Evolutionary conservation across 805 yeast species (phyloP).

Genomic region (Yarrowia keelungensis): DNA sequence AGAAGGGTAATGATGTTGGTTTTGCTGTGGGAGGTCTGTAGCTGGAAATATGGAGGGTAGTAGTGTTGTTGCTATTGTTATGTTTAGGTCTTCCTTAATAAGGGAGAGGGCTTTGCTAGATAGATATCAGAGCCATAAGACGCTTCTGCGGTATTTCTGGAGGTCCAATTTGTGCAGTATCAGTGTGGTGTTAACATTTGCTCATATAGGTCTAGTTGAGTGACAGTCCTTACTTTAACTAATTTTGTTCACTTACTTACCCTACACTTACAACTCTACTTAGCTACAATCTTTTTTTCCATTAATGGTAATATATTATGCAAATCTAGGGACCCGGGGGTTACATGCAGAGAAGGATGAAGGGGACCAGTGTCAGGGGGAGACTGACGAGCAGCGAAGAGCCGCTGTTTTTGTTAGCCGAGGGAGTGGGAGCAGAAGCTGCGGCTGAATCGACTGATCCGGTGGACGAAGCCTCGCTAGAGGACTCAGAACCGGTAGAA

Average conservation of each 20-base stretch:
- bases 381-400: slow-evolving; percentile 8
- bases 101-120: no score
- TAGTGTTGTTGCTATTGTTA: no score
- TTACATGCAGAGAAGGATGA: slow-evolving; percentile 33
- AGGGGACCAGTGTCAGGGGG: slow-evolving; percentile 17
- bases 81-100: no score
- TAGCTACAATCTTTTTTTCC: no score
- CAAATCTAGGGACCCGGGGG: background rate
- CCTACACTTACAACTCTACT: no score
- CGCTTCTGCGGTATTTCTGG: no score
- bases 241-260: no score
- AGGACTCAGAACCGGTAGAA: background rate
- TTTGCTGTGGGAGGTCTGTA: background rate
- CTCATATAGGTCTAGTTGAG: no score
- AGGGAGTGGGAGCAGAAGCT: background rate
- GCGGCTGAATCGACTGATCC: background rate
- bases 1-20: background rate
- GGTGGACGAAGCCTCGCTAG: background rate
- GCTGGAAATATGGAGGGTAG: background rate
- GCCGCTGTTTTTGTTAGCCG: slow-evolving; percentile 16
- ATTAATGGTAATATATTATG: background rate
- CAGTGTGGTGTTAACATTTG: no score
- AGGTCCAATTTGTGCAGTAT: no score
- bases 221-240: no score
- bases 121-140: no score